Evolutionary conservation across 208 protist species (phyloP).

Genomic region (Wallacemonas sp.): DNA sequence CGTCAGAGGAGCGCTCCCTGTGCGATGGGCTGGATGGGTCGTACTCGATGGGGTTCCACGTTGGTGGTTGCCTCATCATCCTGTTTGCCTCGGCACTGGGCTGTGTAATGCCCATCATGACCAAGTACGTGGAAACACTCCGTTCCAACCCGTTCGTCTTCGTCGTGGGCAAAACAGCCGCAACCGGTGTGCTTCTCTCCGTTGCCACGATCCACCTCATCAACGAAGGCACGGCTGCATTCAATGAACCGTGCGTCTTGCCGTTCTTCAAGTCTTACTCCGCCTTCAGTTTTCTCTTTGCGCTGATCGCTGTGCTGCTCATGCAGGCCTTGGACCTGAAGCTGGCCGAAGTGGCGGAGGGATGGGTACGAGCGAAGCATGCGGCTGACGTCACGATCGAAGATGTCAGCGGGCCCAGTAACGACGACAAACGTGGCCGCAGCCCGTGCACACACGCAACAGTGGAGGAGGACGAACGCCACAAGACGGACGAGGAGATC

Average conservation of each 20-base stretch:
- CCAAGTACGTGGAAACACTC: constrained; percentile 41
- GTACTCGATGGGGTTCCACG: constrained; percentile 47
- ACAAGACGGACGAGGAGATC: not conserved
- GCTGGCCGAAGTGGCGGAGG: constrained; percentile 33
- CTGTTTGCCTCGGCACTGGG: constrained; percentile 42
- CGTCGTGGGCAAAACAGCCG: constrained; percentile 40
- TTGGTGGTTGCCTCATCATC: constrained; percentile 44
- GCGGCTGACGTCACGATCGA: not conserved
- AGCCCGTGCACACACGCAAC: not conserved
- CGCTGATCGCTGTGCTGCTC: constrained; percentile 42
- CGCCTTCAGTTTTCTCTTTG: constrained; percentile 52
- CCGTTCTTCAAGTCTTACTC: constrained; percentile 26
- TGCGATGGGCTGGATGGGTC: constrained; percentile 28
- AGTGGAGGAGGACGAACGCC: constrained; percentile 1
- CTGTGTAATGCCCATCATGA: constrained; percentile 37
- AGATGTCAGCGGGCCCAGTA: not conserved
- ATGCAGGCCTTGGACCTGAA: constrained; percentile 58
- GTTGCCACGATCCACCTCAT: constrained; percentile 61
- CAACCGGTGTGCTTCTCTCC: constrained; percentile 60
- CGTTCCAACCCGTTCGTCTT: constrained; percentile 43
- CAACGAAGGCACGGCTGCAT: constrained; percentile 28
- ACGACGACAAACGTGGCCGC: not conserved
- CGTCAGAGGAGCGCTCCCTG: constrained; percentile 4
- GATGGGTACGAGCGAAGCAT: constrained; percentile 21
- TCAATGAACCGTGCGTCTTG: constrained; percentile 43